phyloP scores from a whole-genome alignment of 1,284 basidiomycete genomes.

The Flammula alnicola region DNA sequence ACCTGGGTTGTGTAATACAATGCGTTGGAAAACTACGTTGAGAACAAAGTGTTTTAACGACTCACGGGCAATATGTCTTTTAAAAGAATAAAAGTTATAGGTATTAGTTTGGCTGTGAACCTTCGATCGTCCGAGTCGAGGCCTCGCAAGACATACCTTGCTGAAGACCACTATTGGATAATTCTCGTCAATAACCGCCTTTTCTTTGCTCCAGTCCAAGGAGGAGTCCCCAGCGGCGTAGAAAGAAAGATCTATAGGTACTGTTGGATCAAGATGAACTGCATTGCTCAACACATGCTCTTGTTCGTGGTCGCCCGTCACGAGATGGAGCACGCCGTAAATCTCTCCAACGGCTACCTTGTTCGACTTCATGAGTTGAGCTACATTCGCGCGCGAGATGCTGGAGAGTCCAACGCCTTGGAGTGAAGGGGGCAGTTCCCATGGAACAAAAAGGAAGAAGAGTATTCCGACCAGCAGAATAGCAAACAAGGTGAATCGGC shows the following conservation, averaged over 20 bases:
- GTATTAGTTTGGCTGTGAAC: background rate
- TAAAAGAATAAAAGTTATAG: background rate
- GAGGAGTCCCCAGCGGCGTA: conserved; percentile 51
- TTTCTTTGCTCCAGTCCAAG: conserved; percentile 54
- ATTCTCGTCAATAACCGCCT: conserved; percentile 47
- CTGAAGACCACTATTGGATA: conserved; percentile 80
- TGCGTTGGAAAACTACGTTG: background rate
- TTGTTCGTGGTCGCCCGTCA: conserved; percentile 50
- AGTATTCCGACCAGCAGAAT: conserved; percentile 28
- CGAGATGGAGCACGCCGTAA: conserved; percentile 67
- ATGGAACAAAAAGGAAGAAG: conserved; percentile 37
- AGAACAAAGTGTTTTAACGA: conserved; percentile 11
- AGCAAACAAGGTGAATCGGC: conserved; percentile 44
- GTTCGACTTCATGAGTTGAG: conserved; percentile 34
- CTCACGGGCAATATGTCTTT: conserved; percentile 73
- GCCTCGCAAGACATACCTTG: conserved; percentile 53
- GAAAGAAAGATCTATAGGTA: conserved; percentile 51
- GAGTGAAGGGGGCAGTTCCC: conserved; percentile 43
- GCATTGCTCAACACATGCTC: conserved; percentile 46
- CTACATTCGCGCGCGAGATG: conserved; percentile 46
- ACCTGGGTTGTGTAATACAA: conserved; percentile 48
- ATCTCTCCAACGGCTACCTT: conserved; percentile 53
- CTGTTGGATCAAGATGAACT: conserved; percentile 45
- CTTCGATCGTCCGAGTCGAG: background rate
- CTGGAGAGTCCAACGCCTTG: conserved; percentile 35